phyloP scores from a whole-genome alignment of 2,329 filamentous ascomycete genomes.

The Fusarium anthophilum region DNA sequence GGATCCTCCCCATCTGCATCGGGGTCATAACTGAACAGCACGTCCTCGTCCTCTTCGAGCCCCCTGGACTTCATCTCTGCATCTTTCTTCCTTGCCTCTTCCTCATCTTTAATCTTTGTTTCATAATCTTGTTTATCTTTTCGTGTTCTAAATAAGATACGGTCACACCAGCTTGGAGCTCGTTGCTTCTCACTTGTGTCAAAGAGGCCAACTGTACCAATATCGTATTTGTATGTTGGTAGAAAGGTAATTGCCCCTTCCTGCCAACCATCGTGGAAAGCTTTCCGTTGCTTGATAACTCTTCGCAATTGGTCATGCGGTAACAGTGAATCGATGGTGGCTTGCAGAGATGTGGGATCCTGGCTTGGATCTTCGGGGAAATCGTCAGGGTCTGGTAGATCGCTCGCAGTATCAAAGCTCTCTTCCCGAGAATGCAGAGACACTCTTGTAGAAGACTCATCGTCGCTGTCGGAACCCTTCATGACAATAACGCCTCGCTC shows the following conservation, averaged over 20 bases:
- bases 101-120: slow-evolving; percentile 68
- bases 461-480: slow-evolving; percentile 56
- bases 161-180: slow-evolving; percentile 96
- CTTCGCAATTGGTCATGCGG: slow-evolving; percentile 87
- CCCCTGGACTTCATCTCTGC: slow-evolving; percentile 87
- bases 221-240: slow-evolving; percentile 97
- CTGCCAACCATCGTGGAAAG: slow-evolving; percentile 90
- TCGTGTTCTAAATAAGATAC: slow-evolving; percentile 85
- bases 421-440: slow-evolving; percentile 47
- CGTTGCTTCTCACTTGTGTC: slow-evolving; percentile 95
- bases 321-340: slow-evolving; percentile 85
- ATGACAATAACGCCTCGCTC: slow-evolving; percentile 63
- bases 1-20: slow-evolving; percentile 72
- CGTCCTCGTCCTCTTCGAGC: slow-evolving; percentile 81
- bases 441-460: slow-evolving; percentile 52
- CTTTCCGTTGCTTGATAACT: slow-evolving; percentile 78
- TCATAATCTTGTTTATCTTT: slow-evolving; percentile 75
- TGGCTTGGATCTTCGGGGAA: slow-evolving; percentile 73
- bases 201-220: slow-evolving; percentile 91
- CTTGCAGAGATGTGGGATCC: slow-evolving; percentile 87
- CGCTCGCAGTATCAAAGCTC: slow-evolving; percentile 53
- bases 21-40: slow-evolving; percentile 91
- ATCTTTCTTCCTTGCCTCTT: slow-evolving; percentile 75
- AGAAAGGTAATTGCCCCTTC: slow-evolving; percentile 90
- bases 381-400: slow-evolving; percentile 71